Evolutionary conservation across 2,329 filamentous ascomycete genomes (phyloP).

Genomic region (Monosporascus sp.): DNA sequence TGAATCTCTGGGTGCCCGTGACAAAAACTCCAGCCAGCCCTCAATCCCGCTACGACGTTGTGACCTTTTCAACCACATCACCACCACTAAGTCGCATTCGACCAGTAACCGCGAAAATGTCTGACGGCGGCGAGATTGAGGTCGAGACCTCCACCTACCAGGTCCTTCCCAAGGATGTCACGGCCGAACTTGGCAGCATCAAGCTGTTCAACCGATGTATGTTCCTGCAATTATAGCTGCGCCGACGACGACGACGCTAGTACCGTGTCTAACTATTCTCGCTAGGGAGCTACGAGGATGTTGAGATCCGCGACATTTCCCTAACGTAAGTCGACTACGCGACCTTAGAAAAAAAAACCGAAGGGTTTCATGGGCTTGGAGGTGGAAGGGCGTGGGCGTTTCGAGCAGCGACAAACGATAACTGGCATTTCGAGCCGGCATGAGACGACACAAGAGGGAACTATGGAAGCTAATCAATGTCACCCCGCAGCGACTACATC

Average conservation of each 20-base stretch:
- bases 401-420: constrained; percentile 13
- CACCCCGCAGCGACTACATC: constrained; percentile 82
- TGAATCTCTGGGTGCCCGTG: not conserved
- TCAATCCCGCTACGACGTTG: not conserved
- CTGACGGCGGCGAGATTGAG: constrained; percentile 77
- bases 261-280: constrained; percentile 13
- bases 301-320: constrained; percentile 99
- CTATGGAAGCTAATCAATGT: constrained; percentile 27
- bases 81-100: constrained; percentile 13
- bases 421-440: no score
- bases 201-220: constrained; percentile 69
- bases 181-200: constrained; percentile 68
- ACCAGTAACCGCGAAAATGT: constrained; percentile 52
- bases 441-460: constrained; percentile 1
- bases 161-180: constrained; percentile 75
- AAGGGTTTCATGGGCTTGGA: constrained; percentile 1
- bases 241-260: constrained; percentile 12
- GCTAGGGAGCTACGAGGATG: constrained; percentile 80
- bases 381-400: not conserved
- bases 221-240: constrained; percentile 19
- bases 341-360: constrained; percentile 4
- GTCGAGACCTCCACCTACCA: constrained; percentile 59
- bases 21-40: not conserved
- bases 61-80: not conserved
- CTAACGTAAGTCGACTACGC: constrained; percentile 74